These are phyloP conservation scores for Fusarium proliferatum DNA, from an alignment of 2,329 filamentous ascomycete genomes.

Conservation along the genomic window DNA sequence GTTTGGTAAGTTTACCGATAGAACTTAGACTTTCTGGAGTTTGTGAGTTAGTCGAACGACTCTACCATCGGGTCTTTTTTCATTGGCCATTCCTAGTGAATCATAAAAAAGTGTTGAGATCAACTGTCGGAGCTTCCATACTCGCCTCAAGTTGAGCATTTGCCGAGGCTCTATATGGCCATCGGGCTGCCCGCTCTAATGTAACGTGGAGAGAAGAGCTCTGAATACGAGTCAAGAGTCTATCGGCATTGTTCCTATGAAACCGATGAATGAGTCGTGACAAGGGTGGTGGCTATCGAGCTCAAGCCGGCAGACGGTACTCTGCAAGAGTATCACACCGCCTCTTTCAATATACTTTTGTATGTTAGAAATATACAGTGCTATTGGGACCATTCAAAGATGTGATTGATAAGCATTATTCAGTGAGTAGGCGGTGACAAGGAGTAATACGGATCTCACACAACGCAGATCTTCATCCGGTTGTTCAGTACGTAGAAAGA, in stretches of 20 bases:
- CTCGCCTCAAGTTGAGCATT: neutral
- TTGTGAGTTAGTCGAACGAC: accelerated
- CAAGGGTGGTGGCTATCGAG: neutral
- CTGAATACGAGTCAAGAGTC: neutral
- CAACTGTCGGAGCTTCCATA: neutral
- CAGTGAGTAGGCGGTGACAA: neutral
- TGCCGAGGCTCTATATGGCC: neutral
- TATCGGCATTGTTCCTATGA: neutral
- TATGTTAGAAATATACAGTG: neutral
- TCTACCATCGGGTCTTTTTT: neutral
- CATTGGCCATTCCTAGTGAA: neutral
- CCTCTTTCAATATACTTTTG: neutral
- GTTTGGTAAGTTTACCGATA: neutral
- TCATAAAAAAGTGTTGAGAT: too few relatives aligned
- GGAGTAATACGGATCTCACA: neutral
- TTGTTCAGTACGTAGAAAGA: neutral
- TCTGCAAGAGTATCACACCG: neutral
- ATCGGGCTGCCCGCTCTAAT: neutral
- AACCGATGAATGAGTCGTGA: neutral
- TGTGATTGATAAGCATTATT: neutral
- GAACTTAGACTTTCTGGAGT: neutral
- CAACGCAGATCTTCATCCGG: accelerated
- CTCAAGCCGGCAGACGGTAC: neutral
- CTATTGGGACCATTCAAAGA: too few relatives aligned
- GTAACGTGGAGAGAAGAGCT: neutral